These are phyloP conservation scores for Xerocomus brunneocitrinus DNA, from an alignment of 768 basidiomycete species.

Conservation along the genomic window DNA sequence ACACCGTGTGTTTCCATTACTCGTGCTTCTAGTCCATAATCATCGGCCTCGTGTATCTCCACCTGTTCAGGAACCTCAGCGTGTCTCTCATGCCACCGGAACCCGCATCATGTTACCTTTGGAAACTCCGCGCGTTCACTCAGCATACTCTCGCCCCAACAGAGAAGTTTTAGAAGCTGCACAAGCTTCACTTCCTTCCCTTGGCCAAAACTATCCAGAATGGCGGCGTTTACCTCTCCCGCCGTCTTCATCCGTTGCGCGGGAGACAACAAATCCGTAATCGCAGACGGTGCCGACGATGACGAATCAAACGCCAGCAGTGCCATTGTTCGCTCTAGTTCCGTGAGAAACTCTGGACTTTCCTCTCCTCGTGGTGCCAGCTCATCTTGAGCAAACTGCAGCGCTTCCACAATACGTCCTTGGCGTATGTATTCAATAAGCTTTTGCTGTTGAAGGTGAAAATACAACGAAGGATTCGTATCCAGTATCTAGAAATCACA, in stretches of 20 bases:
- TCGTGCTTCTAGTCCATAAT: background rate
- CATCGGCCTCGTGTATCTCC: constrained; percentile 24
- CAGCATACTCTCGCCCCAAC: constrained; percentile 83
- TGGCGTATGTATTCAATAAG: constrained; percentile 92
- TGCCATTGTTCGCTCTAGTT: constrained; percentile 94
- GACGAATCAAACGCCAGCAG: constrained; percentile 77
- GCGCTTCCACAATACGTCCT: constrained; percentile 70
- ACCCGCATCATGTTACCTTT: constrained; percentile 43
- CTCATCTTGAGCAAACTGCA: constrained; percentile 90
- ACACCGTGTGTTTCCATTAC: constrained; percentile 17
- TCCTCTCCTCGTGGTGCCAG: constrained; percentile 94
- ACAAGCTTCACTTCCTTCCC: constrained; percentile 90
- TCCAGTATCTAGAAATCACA: constrained; percentile 76
- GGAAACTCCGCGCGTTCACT: constrained; percentile 79
- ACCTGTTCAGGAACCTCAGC: constrained; percentile 26
- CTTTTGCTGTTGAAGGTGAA: constrained; percentile 93
- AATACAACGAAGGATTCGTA: constrained; percentile 89
- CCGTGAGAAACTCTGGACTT: constrained; percentile 86
- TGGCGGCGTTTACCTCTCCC: constrained; percentile 92
- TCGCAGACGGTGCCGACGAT: constrained; percentile 48
- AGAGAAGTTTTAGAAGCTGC: constrained; percentile 73
- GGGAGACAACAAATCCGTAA: constrained; percentile 77
- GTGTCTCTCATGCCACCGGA: constrained; percentile 20
- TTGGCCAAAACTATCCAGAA: constrained; percentile 87
- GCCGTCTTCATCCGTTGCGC: constrained; percentile 93